A percentile compares a stretch with the other conserved stretches of the same genome.
Conservation (phyloP, 208 protist genomes). For the Wallacemonas sp. region DNA sequence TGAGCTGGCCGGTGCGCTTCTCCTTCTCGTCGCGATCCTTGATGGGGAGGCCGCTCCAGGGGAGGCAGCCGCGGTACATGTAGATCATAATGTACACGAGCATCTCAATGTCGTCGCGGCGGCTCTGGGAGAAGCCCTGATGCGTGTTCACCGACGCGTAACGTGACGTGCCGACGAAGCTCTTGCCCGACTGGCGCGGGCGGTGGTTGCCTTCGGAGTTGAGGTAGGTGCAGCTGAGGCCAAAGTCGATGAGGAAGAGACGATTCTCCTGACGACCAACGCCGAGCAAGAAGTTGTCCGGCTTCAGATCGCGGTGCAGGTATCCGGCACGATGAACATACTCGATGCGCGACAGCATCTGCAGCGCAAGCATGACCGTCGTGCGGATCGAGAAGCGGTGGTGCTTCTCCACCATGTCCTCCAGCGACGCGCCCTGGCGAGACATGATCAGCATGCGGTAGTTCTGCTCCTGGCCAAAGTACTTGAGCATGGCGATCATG, state of each 20-base stretch:
- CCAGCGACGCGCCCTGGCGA: conserved; percentile 96
- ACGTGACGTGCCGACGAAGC: conserved; percentile 93
- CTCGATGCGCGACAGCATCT: conserved; percentile 96
- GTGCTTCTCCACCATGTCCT: conserved; percentile 87
- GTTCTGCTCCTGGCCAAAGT: conserved; percentile 95
- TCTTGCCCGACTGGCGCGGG: conserved; percentile 79
- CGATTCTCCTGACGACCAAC: conserved; percentile 54
- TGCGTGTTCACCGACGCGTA: conserved; percentile 96
- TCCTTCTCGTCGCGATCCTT: conserved; percentile 74
- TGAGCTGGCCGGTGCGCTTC: conserved; percentile 33
- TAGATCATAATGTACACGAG: conserved; percentile 92
- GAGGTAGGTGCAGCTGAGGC: conserved; percentile 69
- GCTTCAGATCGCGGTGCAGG: conserved; percentile 96
- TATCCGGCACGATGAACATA: conserved; percentile 96
- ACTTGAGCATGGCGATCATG: conserved; percentile 95
- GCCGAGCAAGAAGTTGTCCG: conserved; percentile 99
- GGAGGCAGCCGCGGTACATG: conserved; percentile 87
- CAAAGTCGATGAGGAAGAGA: conserved; percentile 89
- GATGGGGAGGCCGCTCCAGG: conserved; percentile 88
- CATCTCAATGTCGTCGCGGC: conserved; percentile 78
- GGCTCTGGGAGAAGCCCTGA: conserved; percentile 75
- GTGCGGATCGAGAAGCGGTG: conserved; percentile 97
- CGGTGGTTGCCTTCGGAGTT: conserved; percentile 28
- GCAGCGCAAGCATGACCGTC: conserved; percentile 97
- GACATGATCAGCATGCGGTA: conserved; percentile 99